Percentiles rank a stretch among this genome's conserved stretches.
phyloP scores from a whole-genome alignment of 441 rosid species.

The Croton laevigatus region DNA sequence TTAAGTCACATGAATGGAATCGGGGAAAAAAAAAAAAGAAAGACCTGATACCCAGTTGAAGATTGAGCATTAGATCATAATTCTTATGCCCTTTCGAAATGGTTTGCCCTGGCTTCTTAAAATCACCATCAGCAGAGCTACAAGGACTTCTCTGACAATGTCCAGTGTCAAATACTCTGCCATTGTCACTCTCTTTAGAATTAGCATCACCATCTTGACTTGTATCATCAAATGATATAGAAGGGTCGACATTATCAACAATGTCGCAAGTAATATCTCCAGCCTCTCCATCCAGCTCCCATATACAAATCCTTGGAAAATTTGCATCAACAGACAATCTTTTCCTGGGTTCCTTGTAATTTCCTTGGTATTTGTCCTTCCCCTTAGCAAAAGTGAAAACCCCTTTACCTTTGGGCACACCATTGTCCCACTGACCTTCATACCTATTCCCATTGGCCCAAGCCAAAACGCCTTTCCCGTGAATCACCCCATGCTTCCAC shows the following conservation, averaged over 20 bases:
- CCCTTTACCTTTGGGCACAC: conserved; percentile 66
- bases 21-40: neutral
- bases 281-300: conserved; percentile 94
- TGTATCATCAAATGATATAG: conserved; percentile 26
- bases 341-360: conserved; percentile 38
- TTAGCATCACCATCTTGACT: conserved; percentile 15
- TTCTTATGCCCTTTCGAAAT: conserved; percentile 90
- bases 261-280: conserved; percentile 96
- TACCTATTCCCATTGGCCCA: conserved; percentile 67
- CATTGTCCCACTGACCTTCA: conserved; percentile 86
- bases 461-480: conserved; percentile 56
- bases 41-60: conserved; percentile 91
- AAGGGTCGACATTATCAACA: conserved; percentile 63
- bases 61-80: conserved; percentile 86
- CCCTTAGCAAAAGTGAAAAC: conserved; percentile 36
- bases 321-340: conserved; percentile 62
- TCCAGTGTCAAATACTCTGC: conserved; percentile 32
- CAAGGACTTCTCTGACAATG: conserved; percentile 63
- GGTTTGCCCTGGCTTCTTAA: conserved; percentile 80
- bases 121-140: conserved; percentile 44
- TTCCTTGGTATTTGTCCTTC: neutral
- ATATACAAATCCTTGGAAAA: conserved; percentile 77
- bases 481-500: conserved; percentile 73
- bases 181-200: conserved; percentile 20
- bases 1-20: conserved; percentile 6